Conservation (phyloP, 331 rosid genomes). For the Pyrus hybrid region DNA sequence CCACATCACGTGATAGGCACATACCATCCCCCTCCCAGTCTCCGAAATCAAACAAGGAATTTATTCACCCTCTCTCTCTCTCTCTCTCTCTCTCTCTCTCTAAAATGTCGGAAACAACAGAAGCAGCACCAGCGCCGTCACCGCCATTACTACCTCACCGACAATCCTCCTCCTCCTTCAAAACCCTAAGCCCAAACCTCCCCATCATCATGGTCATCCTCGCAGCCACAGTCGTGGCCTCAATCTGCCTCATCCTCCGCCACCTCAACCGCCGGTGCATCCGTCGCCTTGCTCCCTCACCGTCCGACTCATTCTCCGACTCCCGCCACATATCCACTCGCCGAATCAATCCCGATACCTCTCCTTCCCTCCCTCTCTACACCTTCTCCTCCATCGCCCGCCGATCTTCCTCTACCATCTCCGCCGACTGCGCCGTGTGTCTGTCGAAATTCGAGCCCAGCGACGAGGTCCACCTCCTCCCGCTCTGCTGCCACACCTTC, state of each 20-base stretch:
- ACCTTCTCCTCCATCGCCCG: constrained; percentile 61
- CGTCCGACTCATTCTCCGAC: not conserved
- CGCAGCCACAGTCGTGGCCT: constrained; percentile 43
- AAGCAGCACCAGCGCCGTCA: constrained; percentile 15
- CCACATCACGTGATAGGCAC: constrained; percentile 36
- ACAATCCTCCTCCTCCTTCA: constrained; percentile 23
- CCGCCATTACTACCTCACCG: constrained; percentile 19
- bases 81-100: constrained; percentile 1
- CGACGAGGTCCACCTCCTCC: constrained; percentile 37
- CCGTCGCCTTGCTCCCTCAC: constrained; percentile 34
- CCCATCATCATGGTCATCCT: constrained; percentile 49
- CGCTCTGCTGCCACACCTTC: constrained; percentile 39
- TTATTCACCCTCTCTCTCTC: not conserved
- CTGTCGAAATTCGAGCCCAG: constrained; percentile 30
- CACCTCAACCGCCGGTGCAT: constrained; percentile 68
- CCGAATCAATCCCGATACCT: constrained; percentile 45
- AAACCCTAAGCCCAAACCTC: constrained; percentile 52
- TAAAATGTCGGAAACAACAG: constrained; percentile 13
- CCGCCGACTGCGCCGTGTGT: constrained; percentile 66
- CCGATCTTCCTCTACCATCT: constrained; percentile 24
- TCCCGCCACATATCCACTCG: constrained; percentile 24
- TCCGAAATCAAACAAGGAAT: not conserved
- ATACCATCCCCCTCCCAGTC: not conserved
- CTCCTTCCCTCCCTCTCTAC: constrained; percentile 62
- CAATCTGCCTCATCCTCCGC: constrained; percentile 54